Base-by-base conservation (phyloP, 2,329 filamentous ascomycete species). In the Pestalotiopsis sp. region DNA sequence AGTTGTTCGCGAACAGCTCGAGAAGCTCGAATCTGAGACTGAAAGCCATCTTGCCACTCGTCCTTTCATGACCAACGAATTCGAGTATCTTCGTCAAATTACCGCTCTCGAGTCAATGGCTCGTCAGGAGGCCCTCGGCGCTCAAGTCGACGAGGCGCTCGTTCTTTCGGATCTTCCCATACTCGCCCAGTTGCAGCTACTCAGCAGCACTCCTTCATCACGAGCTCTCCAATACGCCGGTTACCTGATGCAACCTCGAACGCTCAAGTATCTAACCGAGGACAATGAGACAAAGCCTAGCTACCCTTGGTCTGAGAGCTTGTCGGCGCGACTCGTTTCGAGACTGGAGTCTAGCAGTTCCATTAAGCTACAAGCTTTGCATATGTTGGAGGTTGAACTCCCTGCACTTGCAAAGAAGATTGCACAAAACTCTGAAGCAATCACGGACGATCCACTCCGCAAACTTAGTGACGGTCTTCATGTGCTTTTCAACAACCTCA, bases 341-440 rank as follows among this genome's bases (percentile, higher is more conserved):
- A 90, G 86, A 72, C 78, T 92, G 61, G 81, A 85, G 64, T 80
- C 78, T 1, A 77, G 90, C 20, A 80, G 81, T 13, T 81, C 84
- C 27, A 87, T 90, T 0, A 86, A 82, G 60, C 80, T 94, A 52
- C 85, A 85, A 60, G 88, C 89, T 57, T 80, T 94, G 62, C 84
- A 87, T 59, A 83, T 91, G 20, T 82, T 94, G 0, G 90, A 92
- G 77, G 82, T 84, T 1, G 92, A 94, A 75, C 80, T 93, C 64
- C 88, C 89, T 9, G 81, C 87, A 3, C 81, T 93, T 69, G 88
- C 88, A 11, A 83, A 84, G 59, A 85, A 88, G 68, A 73, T 92
- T 31, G 80, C 86, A 62, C 76, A 79, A 45, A 83, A 88, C 69
- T 85, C 84, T 66, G 75, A 80, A 39, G 79, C 87, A 31, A 78